These are phyloP conservation scores for Quercus tomentella DNA, from an alignment of 331 rosid species.

Conservation along the genomic window DNA sequence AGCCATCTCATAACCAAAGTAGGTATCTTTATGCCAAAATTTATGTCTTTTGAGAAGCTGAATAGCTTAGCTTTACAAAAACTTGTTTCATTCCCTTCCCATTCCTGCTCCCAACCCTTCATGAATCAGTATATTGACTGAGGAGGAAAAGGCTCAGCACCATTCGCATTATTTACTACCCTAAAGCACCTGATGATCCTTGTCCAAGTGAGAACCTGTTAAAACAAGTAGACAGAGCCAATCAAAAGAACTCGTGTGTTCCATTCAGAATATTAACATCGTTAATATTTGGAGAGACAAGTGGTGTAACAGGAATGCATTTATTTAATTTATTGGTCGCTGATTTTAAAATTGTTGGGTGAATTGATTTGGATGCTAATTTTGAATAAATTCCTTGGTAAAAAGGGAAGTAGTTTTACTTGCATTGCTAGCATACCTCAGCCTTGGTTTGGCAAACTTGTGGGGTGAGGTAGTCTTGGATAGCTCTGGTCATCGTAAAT, in stretches of 20 bases:
- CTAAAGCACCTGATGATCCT: not conserved
- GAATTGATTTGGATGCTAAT: not conserved
- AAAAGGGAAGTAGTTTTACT: not conserved
- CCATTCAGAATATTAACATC: not conserved
- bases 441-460: not conserved
- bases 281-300: no score
- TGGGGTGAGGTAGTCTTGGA: not conserved
- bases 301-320: no score
- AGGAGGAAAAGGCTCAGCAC: not conserved
- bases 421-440: not conserved
- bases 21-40: constrained; percentile 14
- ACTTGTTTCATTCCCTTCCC: not conserved
- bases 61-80: not conserved
- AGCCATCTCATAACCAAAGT: not conserved
- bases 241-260: not conserved
- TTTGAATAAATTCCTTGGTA: not conserved
- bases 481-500: not conserved
- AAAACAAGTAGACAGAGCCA: not conserved
- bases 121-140: not conserved
- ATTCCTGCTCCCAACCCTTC: not conserved
- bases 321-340: not conserved
- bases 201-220: not conserved
- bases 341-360: not conserved
- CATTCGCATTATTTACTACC: not conserved
- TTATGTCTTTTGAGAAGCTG: not conserved